Conservation (phyloP, 106 monocot genomes). For the Phalaenopsis equestris region DNA sequence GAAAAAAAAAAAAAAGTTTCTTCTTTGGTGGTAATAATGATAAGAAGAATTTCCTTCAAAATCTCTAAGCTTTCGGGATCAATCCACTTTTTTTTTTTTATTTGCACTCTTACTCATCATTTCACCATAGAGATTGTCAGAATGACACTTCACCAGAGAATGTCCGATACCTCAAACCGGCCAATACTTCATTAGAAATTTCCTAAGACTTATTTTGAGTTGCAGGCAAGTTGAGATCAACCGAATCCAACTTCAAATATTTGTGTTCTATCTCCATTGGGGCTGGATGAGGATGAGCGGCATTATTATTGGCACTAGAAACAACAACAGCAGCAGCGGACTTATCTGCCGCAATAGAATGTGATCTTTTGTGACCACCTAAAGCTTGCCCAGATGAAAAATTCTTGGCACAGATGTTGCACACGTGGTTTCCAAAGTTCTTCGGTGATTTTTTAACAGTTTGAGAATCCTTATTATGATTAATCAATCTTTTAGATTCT, state of each 20-base stretch:
- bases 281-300: not conserved
- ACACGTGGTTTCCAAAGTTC: not conserved
- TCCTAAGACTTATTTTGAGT: not conserved
- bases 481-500: not conserved
- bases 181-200: not conserved
- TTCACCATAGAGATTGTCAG: too few relatives aligned
- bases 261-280: not conserved
- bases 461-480: not conserved
- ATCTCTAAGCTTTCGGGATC: too few relatives aligned
- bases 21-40: too few relatives aligned
- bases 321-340: too few relatives aligned
- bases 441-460: not conserved
- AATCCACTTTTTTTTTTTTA: too few relatives aligned
- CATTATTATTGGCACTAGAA: too few relatives aligned
- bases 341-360: not conserved
- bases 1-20: too few relatives aligned
- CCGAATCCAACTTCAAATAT: not conserved
- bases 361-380: slow-evolving; percentile 33
- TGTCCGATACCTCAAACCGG: too few relatives aligned
- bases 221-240: not conserved
- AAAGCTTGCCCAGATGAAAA: slow-evolving; percentile 27
- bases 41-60: too few relatives aligned
- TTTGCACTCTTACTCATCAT: too few relatives aligned
- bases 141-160: too few relatives aligned
- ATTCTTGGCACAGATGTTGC: slow-evolving; percentile 18